Conservation (phyloP, 1,284 basidiomycete genomes). For the Pseudozyma tsukubaensis region DNA sequence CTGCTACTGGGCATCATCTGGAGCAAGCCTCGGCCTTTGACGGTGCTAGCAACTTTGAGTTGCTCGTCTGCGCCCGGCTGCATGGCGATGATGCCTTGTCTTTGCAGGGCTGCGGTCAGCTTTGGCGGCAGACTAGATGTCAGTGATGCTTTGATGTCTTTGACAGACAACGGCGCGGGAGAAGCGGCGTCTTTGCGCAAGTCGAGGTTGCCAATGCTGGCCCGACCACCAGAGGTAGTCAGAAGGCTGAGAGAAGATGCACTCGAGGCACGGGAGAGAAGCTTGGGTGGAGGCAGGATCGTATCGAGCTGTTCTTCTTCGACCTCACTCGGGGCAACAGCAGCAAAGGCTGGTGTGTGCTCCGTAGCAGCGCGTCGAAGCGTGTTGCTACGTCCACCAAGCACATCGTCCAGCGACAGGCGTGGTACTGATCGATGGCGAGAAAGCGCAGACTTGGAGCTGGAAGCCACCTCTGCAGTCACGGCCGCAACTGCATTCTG, state of each 20-base stretch:
- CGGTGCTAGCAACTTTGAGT: background rate
- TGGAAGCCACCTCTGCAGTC: constrained; percentile 1
- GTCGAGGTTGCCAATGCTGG: constrained; percentile 45
- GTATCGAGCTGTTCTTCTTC: constrained; percentile 43
- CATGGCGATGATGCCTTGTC: constrained; percentile 51
- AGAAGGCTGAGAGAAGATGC: constrained; percentile 50
- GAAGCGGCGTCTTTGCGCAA: constrained; percentile 20
- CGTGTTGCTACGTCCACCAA: constrained; percentile 36
- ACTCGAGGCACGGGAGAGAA: constrained; percentile 49
- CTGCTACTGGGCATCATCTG: constrained; percentile 64
- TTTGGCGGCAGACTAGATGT: constrained; percentile 43
- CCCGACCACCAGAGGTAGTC: constrained; percentile 52
- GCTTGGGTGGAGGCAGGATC: constrained; percentile 43
- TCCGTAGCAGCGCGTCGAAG: constrained; percentile 39
- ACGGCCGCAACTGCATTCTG: background rate
- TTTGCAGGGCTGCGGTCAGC: constrained; percentile 41
- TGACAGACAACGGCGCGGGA: constrained; percentile 3
- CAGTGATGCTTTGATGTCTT: constrained; percentile 14
- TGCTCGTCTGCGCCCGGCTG: constrained; percentile 10
- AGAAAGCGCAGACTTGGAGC: constrained; percentile 26
- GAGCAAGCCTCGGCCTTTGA: constrained; percentile 36
- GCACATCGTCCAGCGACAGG: constrained; percentile 43
- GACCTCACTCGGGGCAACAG: constrained; percentile 30
- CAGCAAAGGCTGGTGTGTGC: constrained; percentile 7
- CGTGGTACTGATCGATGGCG: constrained; percentile 43